Evolutionary conservation across 1,284 basidiomycete species (phyloP).

Genomic region (Erythrobasidium hasegawianum): DNA sequence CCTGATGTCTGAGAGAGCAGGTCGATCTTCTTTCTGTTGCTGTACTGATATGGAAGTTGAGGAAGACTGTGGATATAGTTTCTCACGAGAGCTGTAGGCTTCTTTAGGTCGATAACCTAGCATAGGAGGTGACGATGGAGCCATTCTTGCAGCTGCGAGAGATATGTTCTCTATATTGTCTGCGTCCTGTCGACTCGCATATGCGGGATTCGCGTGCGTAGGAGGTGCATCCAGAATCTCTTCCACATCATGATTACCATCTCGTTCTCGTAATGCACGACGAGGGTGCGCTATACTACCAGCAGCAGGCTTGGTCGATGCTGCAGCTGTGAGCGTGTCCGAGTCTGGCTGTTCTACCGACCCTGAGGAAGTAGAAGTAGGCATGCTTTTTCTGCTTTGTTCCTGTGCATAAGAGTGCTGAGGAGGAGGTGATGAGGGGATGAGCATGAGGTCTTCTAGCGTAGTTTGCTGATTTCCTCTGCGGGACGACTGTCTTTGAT

Average conservation of each 20-base stretch:
- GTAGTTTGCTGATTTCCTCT: not conserved
- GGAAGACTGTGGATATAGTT: not conserved
- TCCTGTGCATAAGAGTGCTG: too few relatives aligned
- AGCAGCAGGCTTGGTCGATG: not conserved
- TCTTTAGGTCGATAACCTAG: not conserved
- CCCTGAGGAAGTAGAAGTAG: not conserved
- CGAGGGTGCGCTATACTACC: not conserved
- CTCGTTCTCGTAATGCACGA: not conserved
- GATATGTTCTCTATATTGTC: not conserved
- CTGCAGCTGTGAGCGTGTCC: not conserved
- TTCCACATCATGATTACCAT: not conserved
- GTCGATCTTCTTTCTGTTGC: not conserved
- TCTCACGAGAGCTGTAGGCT: not conserved
- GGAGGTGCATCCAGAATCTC: not conserved
- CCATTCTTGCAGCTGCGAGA: too few relatives aligned
- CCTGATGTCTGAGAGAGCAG: slow-evolving; percentile 1
- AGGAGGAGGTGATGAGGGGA: not conserved
- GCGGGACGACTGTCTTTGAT: not conserved
- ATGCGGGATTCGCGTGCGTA: too few relatives aligned
- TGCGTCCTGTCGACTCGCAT: not conserved
- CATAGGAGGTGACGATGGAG: slow-evolving; percentile 1
- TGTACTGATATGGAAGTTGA: too few relatives aligned
- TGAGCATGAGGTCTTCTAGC: not conserved
- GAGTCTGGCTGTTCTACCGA: not conserved
- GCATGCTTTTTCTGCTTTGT: not conserved